Conservation (phyloP, 169 alveolate genomes). For the Perkinsus chesapeaki region DNA sequence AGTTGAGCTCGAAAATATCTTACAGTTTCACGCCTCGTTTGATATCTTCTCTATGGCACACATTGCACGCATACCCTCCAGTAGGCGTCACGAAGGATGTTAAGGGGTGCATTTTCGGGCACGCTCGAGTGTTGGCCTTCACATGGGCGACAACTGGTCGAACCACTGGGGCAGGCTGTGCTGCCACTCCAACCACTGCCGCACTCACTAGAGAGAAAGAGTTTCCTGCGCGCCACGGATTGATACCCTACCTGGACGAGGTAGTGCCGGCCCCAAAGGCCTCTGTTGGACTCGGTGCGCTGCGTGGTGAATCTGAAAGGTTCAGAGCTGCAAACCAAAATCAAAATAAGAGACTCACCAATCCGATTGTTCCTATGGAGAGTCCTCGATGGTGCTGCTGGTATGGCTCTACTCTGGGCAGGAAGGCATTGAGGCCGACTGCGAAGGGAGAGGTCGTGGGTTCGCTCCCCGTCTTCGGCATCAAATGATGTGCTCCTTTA, state of each 20-base stretch:
- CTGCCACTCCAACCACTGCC: no score
- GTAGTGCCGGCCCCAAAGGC: neutral
- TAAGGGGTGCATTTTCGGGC: neutral
- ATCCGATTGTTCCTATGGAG: neutral
- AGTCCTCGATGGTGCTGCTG: neutral
- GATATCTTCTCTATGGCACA: neutral
- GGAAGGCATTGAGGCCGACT: neutral
- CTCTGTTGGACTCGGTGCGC: neutral
- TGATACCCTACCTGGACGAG: neutral
- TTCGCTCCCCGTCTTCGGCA: neutral
- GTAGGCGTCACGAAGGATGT: neutral
- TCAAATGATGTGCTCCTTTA: neutral
- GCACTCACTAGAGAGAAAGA: no score
- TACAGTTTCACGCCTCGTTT: neutral
- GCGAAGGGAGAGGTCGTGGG: neutral
- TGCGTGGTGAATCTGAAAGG: neutral
- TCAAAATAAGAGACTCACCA: neutral
- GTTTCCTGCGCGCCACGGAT: no score
- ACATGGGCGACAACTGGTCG: neutral
- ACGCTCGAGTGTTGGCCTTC: neutral
- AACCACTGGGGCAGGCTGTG: neutral
- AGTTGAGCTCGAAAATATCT: neutral
- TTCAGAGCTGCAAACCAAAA: neutral
- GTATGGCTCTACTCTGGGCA: neutral
- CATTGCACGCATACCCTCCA: neutral